These are phyloP conservation scores for Harringtonia lauricola DNA, from an alignment of 2,329 filamentous ascomycete species.

Conservation along the genomic window DNA sequence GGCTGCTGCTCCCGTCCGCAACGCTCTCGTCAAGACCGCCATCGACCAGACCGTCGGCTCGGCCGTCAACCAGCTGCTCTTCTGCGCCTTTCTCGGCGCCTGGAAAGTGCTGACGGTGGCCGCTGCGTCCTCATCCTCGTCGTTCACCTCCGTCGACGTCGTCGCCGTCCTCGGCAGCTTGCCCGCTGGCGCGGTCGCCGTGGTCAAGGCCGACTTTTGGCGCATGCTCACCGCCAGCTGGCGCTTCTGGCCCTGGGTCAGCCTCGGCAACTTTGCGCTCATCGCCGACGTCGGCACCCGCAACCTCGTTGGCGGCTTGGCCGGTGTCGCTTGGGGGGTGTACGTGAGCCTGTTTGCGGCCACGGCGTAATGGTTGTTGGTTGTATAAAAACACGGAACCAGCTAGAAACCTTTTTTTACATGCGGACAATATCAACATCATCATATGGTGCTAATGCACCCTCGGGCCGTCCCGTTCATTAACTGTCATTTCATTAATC, in stretches of 20 bases:
- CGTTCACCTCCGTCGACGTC: too few relatives aligned
- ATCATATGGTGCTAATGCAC: too few relatives aligned
- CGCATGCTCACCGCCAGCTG: slow-evolving; percentile 57
- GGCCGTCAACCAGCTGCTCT: slow-evolving; percentile 52
- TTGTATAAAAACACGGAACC: too few relatives aligned
- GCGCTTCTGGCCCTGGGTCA: slow-evolving; percentile 60
- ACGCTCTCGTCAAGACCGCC: slow-evolving; percentile 55
- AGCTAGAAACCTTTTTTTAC: too few relatives aligned
- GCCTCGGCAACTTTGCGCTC: slow-evolving; percentile 52
- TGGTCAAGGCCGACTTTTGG: slow-evolving; percentile 45
- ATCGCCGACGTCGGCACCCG: slow-evolving; percentile 54
- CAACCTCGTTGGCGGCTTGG: slow-evolving; percentile 54
- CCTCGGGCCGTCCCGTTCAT: neutral
- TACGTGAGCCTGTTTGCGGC: slow-evolving; percentile 53
- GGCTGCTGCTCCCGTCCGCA: slow-evolving; percentile 27
- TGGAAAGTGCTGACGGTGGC: slow-evolving; percentile 17
- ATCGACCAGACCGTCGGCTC: slow-evolving; percentile 62
- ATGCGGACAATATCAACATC: too few relatives aligned
- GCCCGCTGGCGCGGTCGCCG: slow-evolving; percentile 24
- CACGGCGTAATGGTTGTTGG: neutral
- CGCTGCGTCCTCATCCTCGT: too few relatives aligned
- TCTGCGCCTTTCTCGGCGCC: slow-evolving; percentile 41
- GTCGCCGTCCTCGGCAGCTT: slow-evolving; percentile 9
- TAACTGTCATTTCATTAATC: slow-evolving; percentile 1
- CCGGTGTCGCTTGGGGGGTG: slow-evolving; percentile 60